Conservation (phyloP, 192 early-diverging fungal species). For the Glomus cerebriforme region DNA sequence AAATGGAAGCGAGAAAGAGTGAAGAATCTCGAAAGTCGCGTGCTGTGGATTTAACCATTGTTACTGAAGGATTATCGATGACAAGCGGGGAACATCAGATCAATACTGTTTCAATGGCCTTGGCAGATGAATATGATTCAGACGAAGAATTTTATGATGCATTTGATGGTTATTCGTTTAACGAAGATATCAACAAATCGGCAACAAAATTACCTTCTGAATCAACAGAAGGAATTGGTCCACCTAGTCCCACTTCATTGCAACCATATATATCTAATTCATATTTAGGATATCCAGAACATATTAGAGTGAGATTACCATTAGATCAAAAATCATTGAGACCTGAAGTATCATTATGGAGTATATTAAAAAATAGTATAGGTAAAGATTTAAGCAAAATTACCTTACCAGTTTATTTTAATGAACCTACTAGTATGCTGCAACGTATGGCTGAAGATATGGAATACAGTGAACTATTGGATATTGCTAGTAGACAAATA, state of each 20-base stretch:
- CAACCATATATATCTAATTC: slow-evolving; percentile 40
- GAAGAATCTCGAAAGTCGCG: neutral
- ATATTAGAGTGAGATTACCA: slow-evolving; percentile 52
- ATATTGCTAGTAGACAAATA: slow-evolving; percentile 67
- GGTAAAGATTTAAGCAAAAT: slow-evolving; percentile 85
- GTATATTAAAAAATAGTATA: slow-evolving; percentile 84
- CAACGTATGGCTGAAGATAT: slow-evolving; percentile 87
- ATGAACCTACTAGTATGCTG: slow-evolving; percentile 84
- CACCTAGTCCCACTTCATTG: neutral
- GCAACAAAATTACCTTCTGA: neutral
- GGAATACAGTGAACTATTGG: slow-evolving; percentile 82
- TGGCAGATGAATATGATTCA: slow-evolving; percentile 33
- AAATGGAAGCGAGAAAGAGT: neutral
- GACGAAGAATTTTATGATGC: slow-evolving; percentile 75
- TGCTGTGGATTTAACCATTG: neutral
- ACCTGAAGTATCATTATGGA: slow-evolving; percentile 81
- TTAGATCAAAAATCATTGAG: slow-evolving; percentile 47
- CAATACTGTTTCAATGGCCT: neutral
- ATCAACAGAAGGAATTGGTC: neutral
- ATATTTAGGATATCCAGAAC: slow-evolving; percentile 45
- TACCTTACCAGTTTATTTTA: slow-evolving; percentile 87
- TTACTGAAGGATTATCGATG: neutral
- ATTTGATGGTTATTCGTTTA: slow-evolving; percentile 43
- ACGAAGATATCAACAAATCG: slow-evolving; percentile 23
- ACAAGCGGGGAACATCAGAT: neutral